Percentiles rank a stretch among this genome's conserved stretches.
phyloP scores from a whole-genome alignment of 2,329 filamentous ascomycete species.

The Nemania diffusa region DNA sequence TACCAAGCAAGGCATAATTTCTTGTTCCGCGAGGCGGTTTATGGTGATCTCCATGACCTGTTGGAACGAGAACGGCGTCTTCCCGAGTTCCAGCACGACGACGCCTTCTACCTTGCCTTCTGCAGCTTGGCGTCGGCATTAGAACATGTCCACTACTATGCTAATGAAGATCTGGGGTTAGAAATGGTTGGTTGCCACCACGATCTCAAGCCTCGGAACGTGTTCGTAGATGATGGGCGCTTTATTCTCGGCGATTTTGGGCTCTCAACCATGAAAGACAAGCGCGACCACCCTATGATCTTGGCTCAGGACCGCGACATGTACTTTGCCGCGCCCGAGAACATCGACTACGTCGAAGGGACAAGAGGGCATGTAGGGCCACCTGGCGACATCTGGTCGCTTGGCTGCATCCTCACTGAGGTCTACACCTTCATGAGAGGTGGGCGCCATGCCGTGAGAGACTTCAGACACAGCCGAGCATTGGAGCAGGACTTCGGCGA shows the following conservation, averaged over 20 bases:
- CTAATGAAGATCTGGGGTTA: conserved; percentile 12
- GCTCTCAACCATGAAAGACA: conserved; percentile 13
- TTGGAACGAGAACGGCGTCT: conserved; percentile 5
- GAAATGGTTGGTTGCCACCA: conserved; percentile 26
- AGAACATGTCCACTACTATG: conserved; percentile 20
- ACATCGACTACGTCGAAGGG: conserved; percentile 4
- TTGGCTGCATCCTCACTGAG: conserved; percentile 30
- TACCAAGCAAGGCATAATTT: conserved; percentile 13
- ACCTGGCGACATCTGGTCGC: conserved; percentile 22
- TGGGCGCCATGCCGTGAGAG: conserved; percentile 8
- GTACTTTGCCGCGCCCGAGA: conserved; percentile 27
- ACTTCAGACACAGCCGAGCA: conserved; percentile 4
- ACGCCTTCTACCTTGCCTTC: conserved; percentile 11
- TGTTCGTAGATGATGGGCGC: conserved; percentile 13
- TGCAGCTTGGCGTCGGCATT: conserved; percentile 11
- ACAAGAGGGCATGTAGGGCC: conserved; percentile 5
- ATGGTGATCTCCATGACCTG: conserved; percentile 11
- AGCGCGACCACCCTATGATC: background rate
- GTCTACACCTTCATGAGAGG: conserved; percentile 16
- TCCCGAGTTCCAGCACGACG: conserved; percentile 4
- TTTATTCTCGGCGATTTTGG: conserved; percentile 31
- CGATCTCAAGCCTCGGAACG: conserved; percentile 26
- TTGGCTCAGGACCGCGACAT: conserved; percentile 13
- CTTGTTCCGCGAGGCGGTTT: conserved; percentile 17
- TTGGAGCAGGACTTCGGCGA: background rate